Percentiles rank a stretch among this genome's conserved stretches.
Conservation (phyloP, 2,329 filamentous ascomycete genomes). For the Trichocomaceae sp. region DNA sequence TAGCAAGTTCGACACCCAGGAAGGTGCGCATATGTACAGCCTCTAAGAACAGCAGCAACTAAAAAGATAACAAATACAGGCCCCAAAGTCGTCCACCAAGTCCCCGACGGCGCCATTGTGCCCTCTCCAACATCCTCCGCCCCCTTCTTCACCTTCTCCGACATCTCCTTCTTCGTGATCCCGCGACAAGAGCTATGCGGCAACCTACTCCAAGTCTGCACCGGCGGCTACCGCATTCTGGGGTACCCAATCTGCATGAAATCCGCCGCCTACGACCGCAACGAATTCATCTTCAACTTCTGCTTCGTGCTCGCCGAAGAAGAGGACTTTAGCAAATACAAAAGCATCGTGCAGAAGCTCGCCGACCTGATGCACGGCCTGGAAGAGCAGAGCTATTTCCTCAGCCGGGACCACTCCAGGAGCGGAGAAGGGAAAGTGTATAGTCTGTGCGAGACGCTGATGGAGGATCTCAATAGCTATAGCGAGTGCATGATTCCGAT, state of each 20-base stretch:
- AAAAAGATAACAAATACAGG: constrained; percentile 33
- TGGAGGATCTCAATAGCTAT: constrained; percentile 94
- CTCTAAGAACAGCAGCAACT: neutral
- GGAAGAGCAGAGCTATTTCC: constrained; percentile 83
- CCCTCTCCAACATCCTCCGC: constrained; percentile 42
- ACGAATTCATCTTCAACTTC: constrained; percentile 99
- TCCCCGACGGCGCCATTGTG: constrained; percentile 54
- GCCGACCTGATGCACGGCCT: constrained; percentile 80
- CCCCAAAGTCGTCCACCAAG: constrained; percentile 58
- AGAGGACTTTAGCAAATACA: constrained; percentile 69
- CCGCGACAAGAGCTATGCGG: constrained; percentile 94
- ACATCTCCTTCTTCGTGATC: constrained; percentile 87
- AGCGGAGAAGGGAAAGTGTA: constrained; percentile 48
- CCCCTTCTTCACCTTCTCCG: constrained; percentile 77
- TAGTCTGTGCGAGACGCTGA: constrained; percentile 73
- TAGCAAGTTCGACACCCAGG: constrained; percentile 58
- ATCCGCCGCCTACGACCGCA: constrained; percentile 74
- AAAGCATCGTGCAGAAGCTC: constrained; percentile 77
- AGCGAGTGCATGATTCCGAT: constrained; percentile 98
- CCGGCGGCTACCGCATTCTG: constrained; percentile 72
- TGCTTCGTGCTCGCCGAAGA: constrained; percentile 69
- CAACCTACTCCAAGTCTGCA: constrained; percentile 65
- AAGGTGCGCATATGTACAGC: constrained; percentile 32
- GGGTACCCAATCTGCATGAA: constrained; percentile 86
- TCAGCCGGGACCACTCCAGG: constrained; percentile 46